Evolutionary conservation across 768 basidiomycete species (phyloP), one percentile per base, ranked within the genome.

Genomic region (Trametes villosa): DNA sequence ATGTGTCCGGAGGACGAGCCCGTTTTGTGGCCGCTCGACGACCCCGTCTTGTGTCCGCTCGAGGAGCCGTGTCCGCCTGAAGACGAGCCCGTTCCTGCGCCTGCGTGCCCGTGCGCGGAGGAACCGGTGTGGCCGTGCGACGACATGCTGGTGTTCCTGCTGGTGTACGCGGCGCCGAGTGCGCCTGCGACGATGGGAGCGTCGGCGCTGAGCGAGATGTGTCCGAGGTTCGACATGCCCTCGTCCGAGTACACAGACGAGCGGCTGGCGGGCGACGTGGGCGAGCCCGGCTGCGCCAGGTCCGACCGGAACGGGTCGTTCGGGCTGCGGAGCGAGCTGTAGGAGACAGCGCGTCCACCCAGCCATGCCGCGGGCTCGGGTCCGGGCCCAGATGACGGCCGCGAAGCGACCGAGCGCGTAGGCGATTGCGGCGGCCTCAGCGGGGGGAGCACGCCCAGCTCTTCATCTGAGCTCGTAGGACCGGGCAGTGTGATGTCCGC

Each of bases 341-440:
- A 64, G 4, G 56, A 63, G 22, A 50, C 53, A 4, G 57, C 56
- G 4, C 58, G 66, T 4, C 63, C 63, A 7, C 66, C 60, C 5
- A 67, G 26, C 66, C 66, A 67, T 29, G 55, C 61, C 3, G 66
- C 60, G 13, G 63, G 59, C 13, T 67, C 66, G 8, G 53, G 57
- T 0, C 63, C 63, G 9, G 55, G 36, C 5, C 56, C 52, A 26
- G 46, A 53, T 17, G 24, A 42, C 1, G 36, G 50, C 7, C 54
- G 60, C 26, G 33, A 59, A 15, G n/a, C n/a, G 9, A 20, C 45
- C 26, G 63, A 63, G 40, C 51, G 44, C 26, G 57, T 26, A 4
- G 60, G 63, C 11, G 66, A 67, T 26, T 31, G 53, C 1, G 59
- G 55, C 22, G 63, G 52, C 31, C 47, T 36, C 6, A 29, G 48